Evolutionary conservation across 2,329 filamentous ascomycete genomes (phyloP).

Genomic region (Ceratocystiopsis brevicomis): DNA sequence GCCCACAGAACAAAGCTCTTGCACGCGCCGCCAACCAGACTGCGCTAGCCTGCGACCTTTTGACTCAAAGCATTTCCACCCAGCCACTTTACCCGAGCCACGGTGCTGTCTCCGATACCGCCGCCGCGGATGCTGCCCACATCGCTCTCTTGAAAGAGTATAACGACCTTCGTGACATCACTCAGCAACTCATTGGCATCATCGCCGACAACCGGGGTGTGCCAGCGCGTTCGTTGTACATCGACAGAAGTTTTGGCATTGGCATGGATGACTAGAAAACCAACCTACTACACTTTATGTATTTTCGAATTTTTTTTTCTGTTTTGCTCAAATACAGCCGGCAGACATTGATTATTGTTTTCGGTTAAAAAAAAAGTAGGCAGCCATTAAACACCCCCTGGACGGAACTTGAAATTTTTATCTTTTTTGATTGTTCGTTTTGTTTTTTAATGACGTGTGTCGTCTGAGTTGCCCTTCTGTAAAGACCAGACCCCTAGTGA

Average conservation of each 20-base stretch:
- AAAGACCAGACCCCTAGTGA: too few species aligned
- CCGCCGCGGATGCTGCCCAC: slow-evolving; percentile 6
- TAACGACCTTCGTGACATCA: slow-evolving; percentile 21
- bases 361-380: slow-evolving; percentile 1
- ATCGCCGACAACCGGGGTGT: slow-evolving; percentile 19
- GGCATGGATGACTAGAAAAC: slow-evolving; percentile 6
- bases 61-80: too few species aligned
- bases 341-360: background rate
- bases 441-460: slow-evolving; percentile 1
- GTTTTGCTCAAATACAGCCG: slow-evolving; percentile 1
- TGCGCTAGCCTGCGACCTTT: too few species aligned
- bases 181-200: slow-evolving; percentile 20
- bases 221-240: slow-evolving; percentile 15
- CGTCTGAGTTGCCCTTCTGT: too few species aligned
- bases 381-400: background rate
- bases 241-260: slow-evolving; percentile 15
- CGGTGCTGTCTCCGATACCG: too few species aligned
- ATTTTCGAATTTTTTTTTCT: too few species aligned
- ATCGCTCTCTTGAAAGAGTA: slow-evolving; percentile 16
- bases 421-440: slow-evolving; percentile 3
- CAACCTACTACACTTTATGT: too few species aligned
- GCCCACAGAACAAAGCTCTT: slow-evolving; percentile 2
- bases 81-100: too few species aligned
- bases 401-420: background rate
- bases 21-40: slow-evolving; percentile 2